Evolutionary conservation across 1,284 basidiomycete species (phyloP).

Genomic region (Puccinia novopanici): DNA sequence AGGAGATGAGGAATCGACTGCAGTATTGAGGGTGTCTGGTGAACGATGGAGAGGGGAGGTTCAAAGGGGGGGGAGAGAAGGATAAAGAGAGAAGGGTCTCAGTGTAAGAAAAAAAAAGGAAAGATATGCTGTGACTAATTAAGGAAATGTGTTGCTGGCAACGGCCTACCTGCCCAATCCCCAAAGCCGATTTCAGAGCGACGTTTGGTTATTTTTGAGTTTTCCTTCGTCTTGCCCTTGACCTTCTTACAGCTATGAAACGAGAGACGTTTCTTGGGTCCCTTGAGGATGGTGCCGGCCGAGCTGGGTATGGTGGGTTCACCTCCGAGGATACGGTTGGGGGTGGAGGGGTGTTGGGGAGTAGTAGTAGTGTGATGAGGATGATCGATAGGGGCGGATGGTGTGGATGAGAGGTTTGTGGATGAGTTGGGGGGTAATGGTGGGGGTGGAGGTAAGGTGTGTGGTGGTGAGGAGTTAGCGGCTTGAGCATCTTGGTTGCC

Average conservation of each 20-base stretch:
- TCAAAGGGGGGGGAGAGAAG: background rate
- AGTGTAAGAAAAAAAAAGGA: background rate
- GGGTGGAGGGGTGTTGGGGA: background rate
- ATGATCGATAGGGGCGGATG: constrained; percentile 4
- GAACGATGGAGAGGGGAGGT: background rate
- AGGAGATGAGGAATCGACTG: constrained; percentile 46
- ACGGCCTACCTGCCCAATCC: constrained; percentile 46
- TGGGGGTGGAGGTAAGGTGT: constrained; percentile 3
- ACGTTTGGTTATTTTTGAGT: constrained; percentile 26
- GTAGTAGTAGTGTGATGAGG: background rate
- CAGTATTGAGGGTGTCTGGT: constrained; percentile 45
- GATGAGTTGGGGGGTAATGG: constrained; percentile 9
- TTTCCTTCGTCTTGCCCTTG: constrained; percentile 37
- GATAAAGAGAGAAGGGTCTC: background rate
- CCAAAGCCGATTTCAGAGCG: constrained; percentile 49
- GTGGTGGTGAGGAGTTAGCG: background rate
- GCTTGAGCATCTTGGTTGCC: constrained; percentile 15
- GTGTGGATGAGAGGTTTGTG: background rate
- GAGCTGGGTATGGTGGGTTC: constrained; percentile 4
- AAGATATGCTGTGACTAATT: background rate
- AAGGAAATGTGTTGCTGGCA: background rate
- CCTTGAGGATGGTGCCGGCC: background rate
- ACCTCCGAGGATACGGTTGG: background rate
- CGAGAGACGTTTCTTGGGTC: constrained; percentile 44
- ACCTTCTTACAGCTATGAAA: constrained; percentile 44